These are phyloP conservation scores for Cryptosporidium ubiquitum DNA, from an alignment of 169 alveolate species.

Conservation along the genomic window DNA sequence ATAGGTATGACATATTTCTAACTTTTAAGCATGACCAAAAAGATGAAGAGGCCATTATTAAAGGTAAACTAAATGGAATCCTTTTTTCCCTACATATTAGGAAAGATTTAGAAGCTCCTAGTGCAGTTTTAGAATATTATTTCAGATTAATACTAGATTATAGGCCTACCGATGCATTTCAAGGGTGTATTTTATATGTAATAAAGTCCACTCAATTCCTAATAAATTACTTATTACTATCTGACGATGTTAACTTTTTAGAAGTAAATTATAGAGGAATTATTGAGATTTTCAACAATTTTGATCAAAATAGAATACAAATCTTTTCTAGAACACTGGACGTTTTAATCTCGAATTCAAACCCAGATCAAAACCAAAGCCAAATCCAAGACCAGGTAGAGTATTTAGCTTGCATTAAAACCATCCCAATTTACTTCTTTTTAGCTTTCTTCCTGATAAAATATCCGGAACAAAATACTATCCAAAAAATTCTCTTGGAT, in stretches of 20 bases:
- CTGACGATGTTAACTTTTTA: neutral
- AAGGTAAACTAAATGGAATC: neutral
- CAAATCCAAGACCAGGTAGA: neutral
- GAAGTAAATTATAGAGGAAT: neutral
- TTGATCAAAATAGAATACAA: neutral
- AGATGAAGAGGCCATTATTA: neutral
- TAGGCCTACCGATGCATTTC: neutral
- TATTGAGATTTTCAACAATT: neutral
- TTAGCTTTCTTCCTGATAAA: neutral
- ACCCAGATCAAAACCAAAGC: neutral
- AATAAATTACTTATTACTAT: neutral
- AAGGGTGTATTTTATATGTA: constrained; percentile 25
- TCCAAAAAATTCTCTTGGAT: neutral
- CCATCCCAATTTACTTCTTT: constrained; percentile 26
- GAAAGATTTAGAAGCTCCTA: neutral
- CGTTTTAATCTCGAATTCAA: neutral
- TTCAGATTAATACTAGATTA: neutral
- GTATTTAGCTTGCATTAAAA: neutral
- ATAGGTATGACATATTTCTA: constrained; percentile 38
- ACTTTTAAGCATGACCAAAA: neutral
- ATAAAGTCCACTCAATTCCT: constrained; percentile 1
- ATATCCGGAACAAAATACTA: neutral
- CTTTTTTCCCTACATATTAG: constrained; percentile 24
- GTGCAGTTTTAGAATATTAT: neutral
- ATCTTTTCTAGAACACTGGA: neutral